These are phyloP conservation scores for Ogataea thermomethanolica DNA, from an alignment of 805 yeast species.

Conservation along the genomic window DNA sequence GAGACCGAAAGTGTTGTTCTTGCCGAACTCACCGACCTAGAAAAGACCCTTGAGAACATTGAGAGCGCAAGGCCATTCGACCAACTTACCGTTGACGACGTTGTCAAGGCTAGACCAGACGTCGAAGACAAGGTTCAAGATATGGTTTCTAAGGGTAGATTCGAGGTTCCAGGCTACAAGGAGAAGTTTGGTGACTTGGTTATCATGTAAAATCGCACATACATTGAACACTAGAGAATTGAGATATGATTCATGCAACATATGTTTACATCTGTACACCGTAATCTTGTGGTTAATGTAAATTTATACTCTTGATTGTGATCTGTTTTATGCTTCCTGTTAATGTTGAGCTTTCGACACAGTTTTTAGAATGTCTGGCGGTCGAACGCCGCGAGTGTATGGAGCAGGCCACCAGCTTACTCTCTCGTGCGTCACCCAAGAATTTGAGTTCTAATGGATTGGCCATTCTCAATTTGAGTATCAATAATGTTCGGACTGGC, in stretches of 20 bases:
- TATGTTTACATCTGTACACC: neutral
- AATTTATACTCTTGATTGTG: no score
- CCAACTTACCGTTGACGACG: slow-evolving; percentile 93
- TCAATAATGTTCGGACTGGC: slow-evolving; percentile 67
- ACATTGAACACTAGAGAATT: slow-evolving; percentile 7
- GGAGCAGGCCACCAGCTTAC: slow-evolving; percentile 41
- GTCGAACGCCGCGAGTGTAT: slow-evolving; percentile 54
- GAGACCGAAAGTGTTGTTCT: slow-evolving; percentile 86
- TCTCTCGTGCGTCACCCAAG: slow-evolving; percentile 54
- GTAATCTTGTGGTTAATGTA: neutral
- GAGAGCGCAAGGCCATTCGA: slow-evolving; percentile 97
- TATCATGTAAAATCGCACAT: slow-evolving; percentile 59
- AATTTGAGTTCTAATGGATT: slow-evolving; percentile 67
- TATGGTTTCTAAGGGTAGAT: slow-evolving; percentile 94
- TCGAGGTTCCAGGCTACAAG: slow-evolving; percentile 97
- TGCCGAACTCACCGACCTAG: slow-evolving; percentile 80
- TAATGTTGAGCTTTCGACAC: slow-evolving; percentile 30
- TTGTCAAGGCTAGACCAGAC: slow-evolving; percentile 94
- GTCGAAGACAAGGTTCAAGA: slow-evolving; percentile 92
- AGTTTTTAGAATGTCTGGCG: slow-evolving; percentile 38
- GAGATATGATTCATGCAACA: slow-evolving; percentile 7
- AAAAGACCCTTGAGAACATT: slow-evolving; percentile 87
- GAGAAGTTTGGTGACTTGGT: slow-evolving; percentile 97
- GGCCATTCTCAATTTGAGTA: slow-evolving; percentile 64
- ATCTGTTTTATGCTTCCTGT: slow-evolving; percentile 1